Evolutionary conservation across 768 basidiomycete species (phyloP), one percentile per base, ranked within the genome.

Genomic region (Amanita pallidorosea): DNA sequence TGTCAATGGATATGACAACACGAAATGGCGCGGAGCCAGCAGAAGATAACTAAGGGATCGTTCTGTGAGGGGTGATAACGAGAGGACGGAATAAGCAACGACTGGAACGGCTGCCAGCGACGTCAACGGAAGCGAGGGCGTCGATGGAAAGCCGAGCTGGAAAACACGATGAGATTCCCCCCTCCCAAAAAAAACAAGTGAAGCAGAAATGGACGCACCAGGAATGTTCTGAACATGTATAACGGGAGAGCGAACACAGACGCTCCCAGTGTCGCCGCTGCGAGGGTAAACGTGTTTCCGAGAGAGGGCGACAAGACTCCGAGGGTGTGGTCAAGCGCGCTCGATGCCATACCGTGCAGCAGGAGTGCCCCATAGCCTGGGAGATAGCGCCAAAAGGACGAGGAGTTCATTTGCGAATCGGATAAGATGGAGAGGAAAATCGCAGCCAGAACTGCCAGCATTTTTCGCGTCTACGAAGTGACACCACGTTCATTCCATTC

Each of bases 331-430:
- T 86, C 81, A 38, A 83, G 65, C 22, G 76, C 80, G 52, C 67
- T 76, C 0, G 84, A 80, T 2, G 77, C 69, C 18, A 84, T 56
- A 3, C 76, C 79, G 59, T 88, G 76, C 2, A 83, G 56, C 13
- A 74, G 54, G 9, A 88, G 62, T 3, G 84, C 86, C 6, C 74
- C 74, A 65, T 90, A 88, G 13, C 82, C 84, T 2, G 81, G 82
- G 23, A 80, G 54, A 44, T 71, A 68, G 35, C 67, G 63, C 66
- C 69, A 72, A 33, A 73, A 57, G 49, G 67, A 71, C 27, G 59
- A 55, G n/a, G 63, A 58, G 44, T 60, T 72, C 53, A 66, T 70
- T 60, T 65, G 60, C 17, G 75, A 67, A 60, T 88, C 86, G 15
- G 76, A 75, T 15, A 77, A 61, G 53, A 85, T 67, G 17, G 83